Percentiles rank a stretch among this genome's conserved stretches.
These are phyloP conservation scores for Papilionanthe hybrid DNA, from an alignment of 116 monocot species.

Conservation along the genomic window DNA sequence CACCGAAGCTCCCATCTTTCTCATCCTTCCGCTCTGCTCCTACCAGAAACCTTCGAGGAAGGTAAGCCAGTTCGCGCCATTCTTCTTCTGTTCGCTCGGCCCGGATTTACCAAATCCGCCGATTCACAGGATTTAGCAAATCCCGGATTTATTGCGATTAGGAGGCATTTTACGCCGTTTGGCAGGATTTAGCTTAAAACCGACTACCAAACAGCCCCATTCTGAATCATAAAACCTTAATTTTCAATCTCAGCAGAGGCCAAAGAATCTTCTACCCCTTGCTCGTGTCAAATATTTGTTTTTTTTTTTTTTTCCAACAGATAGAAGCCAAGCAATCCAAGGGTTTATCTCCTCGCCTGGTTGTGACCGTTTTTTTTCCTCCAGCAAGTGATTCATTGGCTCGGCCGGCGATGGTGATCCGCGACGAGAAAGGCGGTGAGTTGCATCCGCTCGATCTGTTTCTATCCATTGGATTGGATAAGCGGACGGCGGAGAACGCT, in stretches of 20 bases:
- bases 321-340: not conserved
- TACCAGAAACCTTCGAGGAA: no score
- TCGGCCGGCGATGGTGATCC: not conserved
- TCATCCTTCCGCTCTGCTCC: no score
- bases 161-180: no score
- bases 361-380: not conserved
- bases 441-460: conserved; percentile 47
- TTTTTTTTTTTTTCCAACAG: not conserved
- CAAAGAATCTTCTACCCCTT: not conserved
- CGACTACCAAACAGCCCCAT: no score
- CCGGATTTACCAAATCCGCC: no score
- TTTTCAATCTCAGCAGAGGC: not conserved
- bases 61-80: no score
- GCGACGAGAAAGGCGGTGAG: conserved; percentile 6
- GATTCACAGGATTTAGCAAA: no score
- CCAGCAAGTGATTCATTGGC: not conserved
- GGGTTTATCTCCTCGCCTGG: not conserved
- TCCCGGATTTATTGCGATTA: no score
- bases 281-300: not conserved
- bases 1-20: no score
- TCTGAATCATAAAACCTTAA: no score
- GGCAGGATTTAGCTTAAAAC: no score
- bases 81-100: no score
- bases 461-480: conserved; percentile 77
- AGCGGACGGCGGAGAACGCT: conserved; percentile 80